phyloP scores from a whole-genome alignment of 1,139 yeast genomes.

The Saccharomyces hybrid region DNA sequence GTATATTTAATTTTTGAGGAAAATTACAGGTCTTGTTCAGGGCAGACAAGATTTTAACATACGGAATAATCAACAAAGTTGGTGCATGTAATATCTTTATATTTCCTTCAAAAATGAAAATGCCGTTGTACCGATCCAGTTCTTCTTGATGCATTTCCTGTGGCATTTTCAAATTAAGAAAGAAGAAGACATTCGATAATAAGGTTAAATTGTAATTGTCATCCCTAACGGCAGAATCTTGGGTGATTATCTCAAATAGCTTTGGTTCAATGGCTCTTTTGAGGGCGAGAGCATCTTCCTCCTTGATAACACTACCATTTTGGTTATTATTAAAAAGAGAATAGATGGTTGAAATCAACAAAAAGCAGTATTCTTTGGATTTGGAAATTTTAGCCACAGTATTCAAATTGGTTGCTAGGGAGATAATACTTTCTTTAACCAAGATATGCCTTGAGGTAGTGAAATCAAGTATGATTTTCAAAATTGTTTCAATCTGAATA shows the following conservation, averaged over 20 bases:
- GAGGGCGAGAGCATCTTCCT: constrained; percentile 12
- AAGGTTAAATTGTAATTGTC: constrained; percentile 26
- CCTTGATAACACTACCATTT: constrained; percentile 11
- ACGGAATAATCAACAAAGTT: constrained; percentile 39
- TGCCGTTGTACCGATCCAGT: constrained; percentile 13
- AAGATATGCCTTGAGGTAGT: constrained; percentile 29
- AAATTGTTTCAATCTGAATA: constrained; percentile 33
- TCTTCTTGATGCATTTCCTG: constrained; percentile 13
- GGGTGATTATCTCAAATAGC: constrained; percentile 13
- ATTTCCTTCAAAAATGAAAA: constrained; percentile 12
- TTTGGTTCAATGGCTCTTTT: constrained; percentile 17
- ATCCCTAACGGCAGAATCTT: constrained; percentile 10
- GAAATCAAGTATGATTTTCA: constrained; percentile 37
- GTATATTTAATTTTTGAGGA: constrained; percentile 6
- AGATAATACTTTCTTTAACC: constrained; percentile 27
- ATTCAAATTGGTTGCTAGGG: constrained; percentile 18
- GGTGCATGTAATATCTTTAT: constrained; percentile 32
- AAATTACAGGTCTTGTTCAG: constrained; percentile 35
- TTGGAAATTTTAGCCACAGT: constrained; percentile 12
- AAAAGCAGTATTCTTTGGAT: constrained; percentile 23
- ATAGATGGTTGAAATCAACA: constrained; percentile 24
- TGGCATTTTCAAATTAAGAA: constrained; percentile 15
- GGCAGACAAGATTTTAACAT: constrained; percentile 44
- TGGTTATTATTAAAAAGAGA: constrained; percentile 25
- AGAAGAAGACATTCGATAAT: constrained; percentile 22